Evolutionary conservation across 768 basidiomycete genomes (phyloP).

Genomic region (Tulasnella sp.): DNA sequence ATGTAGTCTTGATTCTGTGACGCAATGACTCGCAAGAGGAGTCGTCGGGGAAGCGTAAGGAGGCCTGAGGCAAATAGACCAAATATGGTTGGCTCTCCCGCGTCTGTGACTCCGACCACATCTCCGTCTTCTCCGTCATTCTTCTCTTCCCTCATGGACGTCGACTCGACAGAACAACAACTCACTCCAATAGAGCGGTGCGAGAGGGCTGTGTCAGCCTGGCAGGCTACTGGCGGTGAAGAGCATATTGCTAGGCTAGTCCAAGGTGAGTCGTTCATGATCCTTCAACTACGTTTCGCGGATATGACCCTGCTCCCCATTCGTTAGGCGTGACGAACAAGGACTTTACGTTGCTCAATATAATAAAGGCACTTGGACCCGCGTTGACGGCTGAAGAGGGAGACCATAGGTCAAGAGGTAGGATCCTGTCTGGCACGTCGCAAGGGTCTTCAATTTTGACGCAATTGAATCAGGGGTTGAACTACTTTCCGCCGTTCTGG

Average conservation of each 20-base stretch:
- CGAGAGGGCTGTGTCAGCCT: constrained; percentile 52
- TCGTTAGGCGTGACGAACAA: constrained; percentile 43
- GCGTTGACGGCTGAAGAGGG: constrained; percentile 84
- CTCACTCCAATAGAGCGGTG: constrained; percentile 30
- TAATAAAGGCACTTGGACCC: constrained; percentile 80
- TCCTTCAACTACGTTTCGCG: not conserved
- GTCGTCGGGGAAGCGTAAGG: not conserved
- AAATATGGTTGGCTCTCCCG: not conserved
- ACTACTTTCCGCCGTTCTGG: constrained; percentile 63
- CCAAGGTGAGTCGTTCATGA: constrained; percentile 35
- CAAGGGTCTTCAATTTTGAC: not conserved
- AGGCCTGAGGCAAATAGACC: not conserved
- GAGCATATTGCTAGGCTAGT: constrained; percentile 48
- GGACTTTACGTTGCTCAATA: constrained; percentile 48
- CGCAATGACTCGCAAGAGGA: not conserved
- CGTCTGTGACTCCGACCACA: not conserved
- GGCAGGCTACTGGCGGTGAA: constrained; percentile 55
- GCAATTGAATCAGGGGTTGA: constrained; percentile 54
- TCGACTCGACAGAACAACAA: not conserved
- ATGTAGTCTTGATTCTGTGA: not conserved
- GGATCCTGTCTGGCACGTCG: constrained; percentile 5
- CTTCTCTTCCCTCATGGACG: not conserved
- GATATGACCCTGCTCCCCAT: not conserved
- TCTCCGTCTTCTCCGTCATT: not conserved
- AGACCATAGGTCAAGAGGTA: constrained; percentile 67